Evolutionary conservation across 345 rosid species (phyloP).

Genomic region (Kernera saxatilis): DNA sequence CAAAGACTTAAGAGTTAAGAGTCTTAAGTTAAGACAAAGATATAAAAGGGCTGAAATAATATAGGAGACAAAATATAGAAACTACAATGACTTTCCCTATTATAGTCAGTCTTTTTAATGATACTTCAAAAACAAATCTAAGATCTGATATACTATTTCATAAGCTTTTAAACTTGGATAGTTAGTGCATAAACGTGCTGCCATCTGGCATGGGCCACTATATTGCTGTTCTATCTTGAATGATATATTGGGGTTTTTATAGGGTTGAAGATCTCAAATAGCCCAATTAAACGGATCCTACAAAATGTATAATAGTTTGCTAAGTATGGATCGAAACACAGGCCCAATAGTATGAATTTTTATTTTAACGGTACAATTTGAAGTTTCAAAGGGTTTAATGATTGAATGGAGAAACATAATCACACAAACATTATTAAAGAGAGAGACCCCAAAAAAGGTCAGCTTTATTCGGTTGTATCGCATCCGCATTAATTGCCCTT

Average conservation of each 20-base stretch:
- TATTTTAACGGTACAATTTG: not conserved
- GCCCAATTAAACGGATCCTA: not conserved
- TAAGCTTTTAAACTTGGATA: not conserved
- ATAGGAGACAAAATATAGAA: not conserved
- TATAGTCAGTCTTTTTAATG: not conserved
- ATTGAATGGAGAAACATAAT: constrained; percentile 21
- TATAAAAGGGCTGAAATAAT: not conserved
- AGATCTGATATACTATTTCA: not conserved
- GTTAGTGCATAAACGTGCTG: not conserved
- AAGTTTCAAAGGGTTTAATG: not conserved
- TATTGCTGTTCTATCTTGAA: not conserved
- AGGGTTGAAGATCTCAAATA: not conserved
- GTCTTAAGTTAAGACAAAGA: not conserved
- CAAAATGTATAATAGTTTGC: not conserved
- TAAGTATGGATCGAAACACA: not conserved
- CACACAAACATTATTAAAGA: constrained; percentile 19
- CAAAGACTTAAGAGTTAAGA: not conserved
- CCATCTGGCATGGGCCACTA: not conserved
- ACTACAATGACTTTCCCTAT: not conserved
- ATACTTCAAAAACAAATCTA: not conserved
- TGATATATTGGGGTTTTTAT: not conserved
- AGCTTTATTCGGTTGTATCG: constrained; percentile 14
- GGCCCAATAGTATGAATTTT: not conserved
- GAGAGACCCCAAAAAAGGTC: constrained; percentile 5
- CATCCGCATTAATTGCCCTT: constrained; percentile 12